A percentile compares a stretch with the other conserved stretches of the same genome.
These are phyloP conservation scores for Pseudogymnoascus verrucosus DNA, from an alignment of 2,329 filamentous ascomycete species.

Conservation along the genomic window DNA sequence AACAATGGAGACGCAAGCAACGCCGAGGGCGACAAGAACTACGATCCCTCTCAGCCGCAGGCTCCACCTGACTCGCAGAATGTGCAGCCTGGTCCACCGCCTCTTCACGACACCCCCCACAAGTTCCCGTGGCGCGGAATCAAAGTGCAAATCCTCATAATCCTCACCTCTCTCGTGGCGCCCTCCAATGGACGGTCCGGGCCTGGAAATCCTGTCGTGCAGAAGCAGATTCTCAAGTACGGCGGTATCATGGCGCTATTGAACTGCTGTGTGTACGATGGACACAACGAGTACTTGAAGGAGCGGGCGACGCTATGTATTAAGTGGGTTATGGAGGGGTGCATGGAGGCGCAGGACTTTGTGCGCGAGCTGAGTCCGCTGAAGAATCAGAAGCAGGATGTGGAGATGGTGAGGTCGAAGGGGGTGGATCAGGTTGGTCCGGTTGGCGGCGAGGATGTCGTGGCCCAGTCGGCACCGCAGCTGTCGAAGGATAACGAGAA, in stretches of 20 bases:
- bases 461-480: background rate
- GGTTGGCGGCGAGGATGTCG: background rate
- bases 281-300: slow-evolving; percentile 88
- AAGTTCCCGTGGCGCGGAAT: slow-evolving; percentile 64
- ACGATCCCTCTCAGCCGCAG: background rate
- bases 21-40: background rate
- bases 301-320: slow-evolving; percentile 83
- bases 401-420: slow-evolving; percentile 5
- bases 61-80: slow-evolving; percentile 6
- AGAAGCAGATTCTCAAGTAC: slow-evolving; percentile 77
- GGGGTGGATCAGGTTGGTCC: background rate
- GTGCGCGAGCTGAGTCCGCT: slow-evolving; percentile 45
- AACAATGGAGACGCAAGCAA: slow-evolving; percentile 18
- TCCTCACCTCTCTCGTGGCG: slow-evolving; percentile 82
- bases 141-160: slow-evolving; percentile 87
- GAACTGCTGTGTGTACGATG: slow-evolving; percentile 84
- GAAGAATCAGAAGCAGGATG: slow-evolving; percentile 6
- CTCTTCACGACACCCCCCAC: slow-evolving; percentile 55
- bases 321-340: slow-evolving; percentile 74
- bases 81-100: slow-evolving; percentile 37
- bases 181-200: slow-evolving; percentile 58
- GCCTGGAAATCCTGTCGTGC: slow-evolving; percentile 64
- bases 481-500: background rate
- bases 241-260: slow-evolving; percentile 82
- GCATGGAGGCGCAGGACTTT: slow-evolving; percentile 63